Evolutionary conservation across 2,329 filamentous ascomycete genomes (phyloP), one percentile per base, ranked within the genome.

Genomic region (Sclerotinia sclerotiorum): DNA sequence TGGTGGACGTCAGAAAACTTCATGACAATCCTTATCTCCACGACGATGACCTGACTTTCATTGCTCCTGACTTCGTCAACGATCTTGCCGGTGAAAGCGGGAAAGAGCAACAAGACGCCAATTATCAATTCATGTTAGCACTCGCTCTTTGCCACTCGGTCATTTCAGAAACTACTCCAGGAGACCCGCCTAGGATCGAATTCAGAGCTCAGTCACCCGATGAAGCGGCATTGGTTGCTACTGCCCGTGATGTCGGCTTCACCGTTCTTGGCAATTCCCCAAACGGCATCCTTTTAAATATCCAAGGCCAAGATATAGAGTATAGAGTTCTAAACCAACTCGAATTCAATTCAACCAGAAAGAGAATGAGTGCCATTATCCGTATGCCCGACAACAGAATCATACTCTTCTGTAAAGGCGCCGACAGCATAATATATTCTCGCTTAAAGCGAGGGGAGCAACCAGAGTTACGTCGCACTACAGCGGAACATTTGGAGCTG

Each of bases 121-220:
- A 91, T 71, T 88, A 94, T 73, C 88, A 91, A 72, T 99, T 99
- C 77, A 98, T 99, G 94, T 84, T 98, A 65, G 92, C 91, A 11
- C 84, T 99, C 69, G 93, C 95, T 24, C 86, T 99, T n/a, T 99
- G 95, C 76, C 95, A 99, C 78, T 97, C 93, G 0, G 95, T 99
- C 70, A 94, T 99, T 70, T 91, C 94, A 0, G 95, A 99, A 78
- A 89, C 89, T 72, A 88, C 89, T 0, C 93, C 94, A 0, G 94
- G 94, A n/a, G 92, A 98, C 74, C 90, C 90, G 42, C 94, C 95
- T 0, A 91, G 86, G 79, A 95, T 99, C 75, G 86, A 94, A 39
- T 99, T 97, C 85, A 98, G 96, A 81, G 95, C 95, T 0, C 95
- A 99, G 77, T 98, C 94, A 52, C 95, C 95, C 0, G 95, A 99